phyloP scores from a whole-genome alignment of 208 protist genomes.

The Lotmaria passim region DNA sequence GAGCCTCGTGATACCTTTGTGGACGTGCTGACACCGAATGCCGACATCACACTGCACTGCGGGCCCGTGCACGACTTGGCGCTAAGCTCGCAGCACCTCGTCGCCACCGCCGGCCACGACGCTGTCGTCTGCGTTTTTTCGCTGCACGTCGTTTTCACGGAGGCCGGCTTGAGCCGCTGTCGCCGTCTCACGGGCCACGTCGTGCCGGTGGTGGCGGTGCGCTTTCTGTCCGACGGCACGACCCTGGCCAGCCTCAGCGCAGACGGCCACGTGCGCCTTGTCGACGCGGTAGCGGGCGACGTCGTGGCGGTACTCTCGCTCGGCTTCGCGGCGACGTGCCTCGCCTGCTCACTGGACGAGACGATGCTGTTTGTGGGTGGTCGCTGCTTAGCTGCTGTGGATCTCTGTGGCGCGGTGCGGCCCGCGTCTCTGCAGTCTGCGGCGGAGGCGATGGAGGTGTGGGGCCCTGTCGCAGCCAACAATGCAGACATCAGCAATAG shows the following conservation, averaged over 20 bases:
- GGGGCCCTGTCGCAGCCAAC: neutral
- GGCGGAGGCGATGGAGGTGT: conserved; percentile 3
- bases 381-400: conserved; percentile 46
- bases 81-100: conserved; percentile 45
- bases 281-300: conserved; percentile 31
- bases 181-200: conserved; percentile 57
- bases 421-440: conserved; percentile 13
- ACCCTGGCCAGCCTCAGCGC: conserved; percentile 29
- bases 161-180: conserved; percentile 15
- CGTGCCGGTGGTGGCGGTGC: conserved; percentile 44
- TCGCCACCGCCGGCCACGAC: conserved; percentile 78
- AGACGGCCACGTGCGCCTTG: conserved; percentile 44
- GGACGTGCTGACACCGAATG: conserved; percentile 19
- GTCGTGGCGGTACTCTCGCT: conserved; percentile 40
- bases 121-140: conserved; percentile 58
- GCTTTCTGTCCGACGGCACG: conserved; percentile 32
- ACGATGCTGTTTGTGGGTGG: conserved; percentile 69
- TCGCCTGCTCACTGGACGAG: conserved; percentile 72
- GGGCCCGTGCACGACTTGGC: conserved; percentile 64
- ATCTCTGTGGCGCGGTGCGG: conserved; percentile 46
- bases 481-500: neutral
- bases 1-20: neutral
- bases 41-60: conserved; percentile 53
- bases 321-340: conserved; percentile 50
- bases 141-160: conserved; percentile 30